Evolutionary conservation across 768 basidiomycete genomes (phyloP).

Genomic region (Psilocybe cyanescens): DNA sequence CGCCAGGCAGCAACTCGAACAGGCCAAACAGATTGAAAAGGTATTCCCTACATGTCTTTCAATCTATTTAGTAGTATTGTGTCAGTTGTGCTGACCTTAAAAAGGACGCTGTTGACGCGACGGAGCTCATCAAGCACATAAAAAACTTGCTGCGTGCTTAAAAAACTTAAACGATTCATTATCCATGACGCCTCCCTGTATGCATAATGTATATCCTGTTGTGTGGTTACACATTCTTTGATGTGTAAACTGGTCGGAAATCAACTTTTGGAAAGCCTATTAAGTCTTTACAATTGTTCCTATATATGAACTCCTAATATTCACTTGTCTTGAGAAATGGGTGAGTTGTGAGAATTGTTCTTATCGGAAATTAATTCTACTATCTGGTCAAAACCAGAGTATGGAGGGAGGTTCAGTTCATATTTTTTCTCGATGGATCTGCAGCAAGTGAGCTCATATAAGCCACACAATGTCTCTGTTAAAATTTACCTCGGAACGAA

Average conservation of each 20-base stretch:
- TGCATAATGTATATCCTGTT: too few relatives aligned
- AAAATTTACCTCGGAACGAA: constrained; percentile 79
- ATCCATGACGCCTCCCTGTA: too few relatives aligned
- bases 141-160: constrained; percentile 19
- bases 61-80: too few relatives aligned
- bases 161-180: background rate
- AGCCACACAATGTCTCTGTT: background rate
- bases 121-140: constrained; percentile 22
- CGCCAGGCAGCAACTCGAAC: constrained; percentile 24
- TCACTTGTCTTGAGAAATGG: background rate
- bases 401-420: constrained; percentile 79
- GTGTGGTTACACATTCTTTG: background rate
- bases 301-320: too few relatives aligned
- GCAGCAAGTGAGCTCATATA: background rate
- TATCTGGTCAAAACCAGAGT: constrained; percentile 81
- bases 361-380: constrained; percentile 64
- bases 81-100: background rate
- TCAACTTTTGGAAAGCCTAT: too few relatives aligned
- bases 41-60: constrained; percentile 10
- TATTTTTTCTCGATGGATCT: constrained; percentile 78
- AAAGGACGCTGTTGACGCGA: constrained; percentile 27
- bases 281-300: too few relatives aligned
- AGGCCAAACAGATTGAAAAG: constrained; percentile 25
- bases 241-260: too few relatives aligned
- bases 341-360: background rate